A percentile compares a stretch with the other conserved stretches of the same genome.
phyloP scores from a whole-genome alignment of 306 rosid species.

The Acacia melanoxylon region DNA sequence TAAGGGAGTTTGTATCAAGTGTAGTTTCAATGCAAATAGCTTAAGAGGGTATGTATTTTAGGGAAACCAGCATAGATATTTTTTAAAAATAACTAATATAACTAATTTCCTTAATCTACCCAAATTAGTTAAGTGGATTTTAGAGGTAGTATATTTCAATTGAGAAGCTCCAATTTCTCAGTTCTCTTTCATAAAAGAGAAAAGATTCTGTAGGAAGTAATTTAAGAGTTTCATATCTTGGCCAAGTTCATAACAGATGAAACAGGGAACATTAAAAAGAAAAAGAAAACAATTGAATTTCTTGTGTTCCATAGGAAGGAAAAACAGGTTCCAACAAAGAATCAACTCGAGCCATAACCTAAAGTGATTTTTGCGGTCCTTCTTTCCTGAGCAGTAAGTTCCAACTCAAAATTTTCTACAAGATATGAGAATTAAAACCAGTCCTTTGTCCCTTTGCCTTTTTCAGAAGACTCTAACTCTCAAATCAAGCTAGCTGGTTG shows the following conservation, averaged over 20 bases:
- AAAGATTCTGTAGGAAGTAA: background rate
- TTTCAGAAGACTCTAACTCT: background rate
- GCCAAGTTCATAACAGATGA: background rate
- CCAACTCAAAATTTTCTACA: background rate
- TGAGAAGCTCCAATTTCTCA: background rate
- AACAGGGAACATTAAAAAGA: background rate
- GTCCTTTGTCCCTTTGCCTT: background rate
- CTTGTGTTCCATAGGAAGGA: background rate
- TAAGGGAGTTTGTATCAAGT: too few relatives aligned
- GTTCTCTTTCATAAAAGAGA: background rate
- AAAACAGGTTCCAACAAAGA: background rate
- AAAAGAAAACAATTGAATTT: background rate
- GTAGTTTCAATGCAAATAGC: too few relatives aligned
- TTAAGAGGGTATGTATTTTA: too few relatives aligned
- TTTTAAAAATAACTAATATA: too few relatives aligned
- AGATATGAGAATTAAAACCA: background rate
- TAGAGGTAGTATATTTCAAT: background rate
- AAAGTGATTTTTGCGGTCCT: background rate
- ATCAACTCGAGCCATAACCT: background rate
- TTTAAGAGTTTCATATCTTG: background rate
- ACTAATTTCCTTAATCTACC: too few relatives aligned
- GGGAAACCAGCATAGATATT: too few relatives aligned
- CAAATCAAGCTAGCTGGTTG: background rate
- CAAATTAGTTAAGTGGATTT: too few relatives aligned
- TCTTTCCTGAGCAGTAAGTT: background rate